Conservation (phyloP, 2,329 filamentous ascomycete species). For the Ceratocystiopsis sp. region DNA sequence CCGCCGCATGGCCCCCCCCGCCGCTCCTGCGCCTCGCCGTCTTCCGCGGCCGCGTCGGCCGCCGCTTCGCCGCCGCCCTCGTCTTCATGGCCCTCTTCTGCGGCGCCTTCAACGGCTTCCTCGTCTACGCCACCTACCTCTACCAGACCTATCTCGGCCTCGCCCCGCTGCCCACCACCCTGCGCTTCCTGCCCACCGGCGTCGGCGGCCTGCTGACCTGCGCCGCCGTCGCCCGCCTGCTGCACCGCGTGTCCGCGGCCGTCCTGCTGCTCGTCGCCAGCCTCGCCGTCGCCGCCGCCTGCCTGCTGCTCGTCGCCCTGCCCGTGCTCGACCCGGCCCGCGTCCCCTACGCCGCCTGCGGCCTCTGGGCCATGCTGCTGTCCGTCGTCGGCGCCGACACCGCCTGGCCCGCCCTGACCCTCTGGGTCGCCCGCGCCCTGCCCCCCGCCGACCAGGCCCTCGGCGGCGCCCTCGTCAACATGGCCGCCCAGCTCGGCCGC, state of each 20-base stretch:
- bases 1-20: slow-evolving; percentile 13
- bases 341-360: slow-evolving; percentile 51
- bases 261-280: slow-evolving; percentile 42
- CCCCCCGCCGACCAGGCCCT: slow-evolving; percentile 48
- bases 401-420: slow-evolving; percentile 45
- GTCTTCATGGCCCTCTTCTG: slow-evolving; percentile 51
- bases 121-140: slow-evolving; percentile 52
- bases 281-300: slow-evolving; percentile 28
- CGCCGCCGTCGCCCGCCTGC: slow-evolving; percentile 35
- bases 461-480: slow-evolving; percentile 51
- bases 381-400: slow-evolving; percentile 50
- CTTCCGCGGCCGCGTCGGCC: slow-evolving; percentile 29
- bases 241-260: slow-evolving; percentile 39
- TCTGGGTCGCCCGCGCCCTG: slow-evolving; percentile 47
- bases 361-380: slow-evolving; percentile 48
- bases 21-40: slow-evolving; percentile 52
- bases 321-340: slow-evolving; percentile 28
- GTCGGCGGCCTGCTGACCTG: slow-evolving; percentile 41
- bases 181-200: slow-evolving; percentile 52
- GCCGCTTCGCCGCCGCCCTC: slow-evolving; percentile 44
- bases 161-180: slow-evolving; percentile 45
- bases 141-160: slow-evolving; percentile 51
- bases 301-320: slow-evolving; percentile 40
- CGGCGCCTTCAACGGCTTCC: slow-evolving; percentile 48
- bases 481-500: slow-evolving; percentile 46